phyloP scores from a whole-genome alignment of 2,329 filamentous ascomycete genomes.

The Diplodia sapinea region DNA sequence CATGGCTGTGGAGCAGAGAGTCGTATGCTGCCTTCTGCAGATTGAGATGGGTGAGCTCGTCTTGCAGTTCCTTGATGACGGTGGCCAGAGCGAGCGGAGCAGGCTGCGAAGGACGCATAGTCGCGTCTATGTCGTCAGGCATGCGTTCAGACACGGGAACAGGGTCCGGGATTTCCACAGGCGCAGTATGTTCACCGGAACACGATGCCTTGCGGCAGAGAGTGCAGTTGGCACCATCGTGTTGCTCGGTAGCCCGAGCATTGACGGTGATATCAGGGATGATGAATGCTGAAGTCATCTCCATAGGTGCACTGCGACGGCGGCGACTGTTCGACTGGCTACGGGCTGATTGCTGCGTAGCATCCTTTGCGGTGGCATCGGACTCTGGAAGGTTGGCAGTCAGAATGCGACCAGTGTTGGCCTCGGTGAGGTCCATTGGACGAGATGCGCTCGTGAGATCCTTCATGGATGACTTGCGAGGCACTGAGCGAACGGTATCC shows the following conservation, averaged over 20 bases:
- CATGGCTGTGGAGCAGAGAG: conserved; percentile 36
- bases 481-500: conserved; percentile 47
- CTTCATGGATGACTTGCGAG: conserved; percentile 31
- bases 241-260: conserved; percentile 44
- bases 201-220: conserved; percentile 58
- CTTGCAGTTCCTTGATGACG: conserved; percentile 81
- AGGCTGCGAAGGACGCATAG: conserved; percentile 66
- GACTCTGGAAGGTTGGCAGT: conserved; percentile 18
- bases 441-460: conserved; percentile 31
- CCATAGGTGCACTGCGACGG: conserved; percentile 55
- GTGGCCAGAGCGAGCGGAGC: conserved; percentile 76
- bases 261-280: conserved; percentile 66
- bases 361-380: conserved; percentile 39
- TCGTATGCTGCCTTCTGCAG: conserved; percentile 71
- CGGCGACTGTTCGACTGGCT: conserved; percentile 59
- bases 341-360: conserved; percentile 54
- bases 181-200: conserved; percentile 38
- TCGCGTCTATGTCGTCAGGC: conserved; percentile 62
- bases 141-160: conserved; percentile 59
- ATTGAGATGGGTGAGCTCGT: conserved; percentile 79
- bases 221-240: conserved; percentile 62
- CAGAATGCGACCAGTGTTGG: conserved; percentile 30
- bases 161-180: conserved; percentile 53
- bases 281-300: conserved; percentile 70
- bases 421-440: conserved; percentile 29